Conservation (phyloP, 345 rosid species). For the Alliaria petiolata region DNA sequence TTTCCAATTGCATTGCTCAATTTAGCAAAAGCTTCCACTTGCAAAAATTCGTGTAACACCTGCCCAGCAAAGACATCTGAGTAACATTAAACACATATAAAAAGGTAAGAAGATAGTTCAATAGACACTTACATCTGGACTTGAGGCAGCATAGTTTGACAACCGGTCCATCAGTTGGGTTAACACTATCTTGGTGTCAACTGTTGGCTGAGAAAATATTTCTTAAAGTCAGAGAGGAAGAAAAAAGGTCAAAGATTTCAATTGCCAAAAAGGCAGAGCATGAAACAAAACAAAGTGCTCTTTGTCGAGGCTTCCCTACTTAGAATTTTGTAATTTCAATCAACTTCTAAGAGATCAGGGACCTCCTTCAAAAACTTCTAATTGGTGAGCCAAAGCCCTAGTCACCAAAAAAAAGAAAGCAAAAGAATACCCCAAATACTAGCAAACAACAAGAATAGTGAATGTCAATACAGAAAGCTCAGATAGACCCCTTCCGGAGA, state of each 20-base stretch:
- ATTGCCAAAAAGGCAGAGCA: background rate
- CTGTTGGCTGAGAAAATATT: constrained; percentile 59
- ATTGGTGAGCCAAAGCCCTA: background rate
- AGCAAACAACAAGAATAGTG: background rate
- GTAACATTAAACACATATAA: background rate
- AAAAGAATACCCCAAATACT: background rate
- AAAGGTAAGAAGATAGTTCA: background rate
- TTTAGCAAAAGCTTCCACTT: constrained; percentile 88
- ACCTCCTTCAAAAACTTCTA: background rate
- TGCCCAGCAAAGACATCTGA: constrained; percentile 22
- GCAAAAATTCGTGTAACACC: constrained; percentile 80
- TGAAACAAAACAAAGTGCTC: background rate
- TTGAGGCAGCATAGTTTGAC: constrained; percentile 87
- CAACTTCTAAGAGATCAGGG: constrained; percentile 1
- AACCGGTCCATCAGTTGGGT: constrained; percentile 89
- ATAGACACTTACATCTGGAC: constrained; percentile 54
- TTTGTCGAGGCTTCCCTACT: background rate
- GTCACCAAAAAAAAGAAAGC: background rate
- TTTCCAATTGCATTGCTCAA: constrained; percentile 82
- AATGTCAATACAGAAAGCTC: background rate
- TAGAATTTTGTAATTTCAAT: background rate
- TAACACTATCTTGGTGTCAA: constrained; percentile 80
- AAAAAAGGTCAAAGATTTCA: background rate
- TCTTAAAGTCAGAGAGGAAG: constrained; percentile 17
- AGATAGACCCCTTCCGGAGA: constrained; percentile 12